Base-by-base conservation (phyloP, 2,329 filamentous ascomycete species). In the Fusarium sp. region DNA sequence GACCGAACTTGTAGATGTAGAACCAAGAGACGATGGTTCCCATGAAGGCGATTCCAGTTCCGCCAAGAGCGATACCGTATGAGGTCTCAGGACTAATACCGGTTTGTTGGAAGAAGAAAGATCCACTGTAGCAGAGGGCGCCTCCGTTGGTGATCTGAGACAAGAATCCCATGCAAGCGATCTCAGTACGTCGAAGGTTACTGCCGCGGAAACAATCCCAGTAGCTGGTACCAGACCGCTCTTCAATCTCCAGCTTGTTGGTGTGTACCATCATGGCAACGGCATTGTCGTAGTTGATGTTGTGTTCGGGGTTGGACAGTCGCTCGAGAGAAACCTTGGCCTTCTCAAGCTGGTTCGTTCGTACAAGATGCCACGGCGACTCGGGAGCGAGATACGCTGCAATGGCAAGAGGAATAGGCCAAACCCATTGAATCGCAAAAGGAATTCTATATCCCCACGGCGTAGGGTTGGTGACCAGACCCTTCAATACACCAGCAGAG, bases 171-270 rank as follows among this genome's bases (percentile, higher is more conserved):
- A 82, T 78, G 70, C 80, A 81, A 25, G 80, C 81, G 56, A 86
- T 82, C 72, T 85, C 81, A 6, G 83, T 84, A 45, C 83, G 81
- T 43, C 82, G 81, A 4, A 80, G 77, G 72, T 87, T 82, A 18
- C 80, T 80, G 27, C 85, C 85, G 14, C 77, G 77, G 80, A 87
- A 87, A 63, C 81, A 83, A 67, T 87, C 84, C 58, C 73, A 68
- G 64, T 85, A 85, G 2, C 70, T 77, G 15, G 79, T 79, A 4
- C 84, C 83, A 1, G 69, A 66, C 2, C 75, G 78, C 64, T 81
- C 76, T 59, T 81, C 76, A 59, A 81, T 79, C 73, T 87, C 85
- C 6, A 84, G 71, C 73, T 84, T 80, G 72, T 84, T 80, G 32
- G 83, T 85, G 58, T 83, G 79, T 3, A 82, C 77, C 78, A 85